A percentile compares a stretch with the other conserved stretches of the same genome.
Conservation (phyloP, 352 stramenopile species). For the Phytophthora agathidicida region DNA sequence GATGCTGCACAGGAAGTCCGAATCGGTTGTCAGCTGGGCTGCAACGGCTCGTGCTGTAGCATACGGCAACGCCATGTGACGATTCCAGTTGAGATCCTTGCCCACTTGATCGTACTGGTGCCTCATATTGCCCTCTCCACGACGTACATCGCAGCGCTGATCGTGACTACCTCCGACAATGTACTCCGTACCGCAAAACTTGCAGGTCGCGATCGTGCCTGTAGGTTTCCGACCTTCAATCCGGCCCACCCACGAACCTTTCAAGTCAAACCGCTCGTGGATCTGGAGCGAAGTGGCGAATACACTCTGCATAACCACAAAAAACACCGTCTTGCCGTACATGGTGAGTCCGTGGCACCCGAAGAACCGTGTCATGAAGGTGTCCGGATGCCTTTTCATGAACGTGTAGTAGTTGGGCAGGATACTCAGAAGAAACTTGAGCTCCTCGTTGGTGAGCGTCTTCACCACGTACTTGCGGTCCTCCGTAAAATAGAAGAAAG, state of each 20-base stretch:
- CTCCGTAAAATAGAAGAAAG: constrained; percentile 87
- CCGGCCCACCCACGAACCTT: constrained; percentile 85
- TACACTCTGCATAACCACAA: constrained; percentile 87
- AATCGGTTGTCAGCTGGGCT: constrained; percentile 85
- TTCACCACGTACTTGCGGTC: constrained; percentile 88
- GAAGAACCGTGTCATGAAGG: constrained; percentile 84
- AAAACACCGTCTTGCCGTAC: constrained; percentile 87
- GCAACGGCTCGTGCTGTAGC: constrained; percentile 62
- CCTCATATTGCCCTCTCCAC: constrained; percentile 65
- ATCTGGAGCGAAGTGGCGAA: constrained; percentile 83
- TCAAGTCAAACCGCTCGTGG: constrained; percentile 84
- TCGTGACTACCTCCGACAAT: constrained; percentile 71
- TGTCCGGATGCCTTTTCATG: constrained; percentile 70
- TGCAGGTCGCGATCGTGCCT: constrained; percentile 72
- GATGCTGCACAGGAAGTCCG: constrained; percentile 89
- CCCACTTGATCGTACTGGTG: constrained; percentile 85
- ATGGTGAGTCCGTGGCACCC: constrained; percentile 84
- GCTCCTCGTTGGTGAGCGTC: constrained; percentile 76
- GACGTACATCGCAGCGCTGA: constrained; percentile 68
- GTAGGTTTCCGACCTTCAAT: constrained; percentile 76
- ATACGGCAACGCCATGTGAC: constrained; percentile 72
- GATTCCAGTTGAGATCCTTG: constrained; percentile 88
- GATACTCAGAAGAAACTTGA: constrained; percentile 77
- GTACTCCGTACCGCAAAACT: constrained; percentile 76
- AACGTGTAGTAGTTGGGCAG: constrained; percentile 75